phyloP scores from a whole-genome alignment of 306 rosid species.

The Alnus glutinosa region DNA sequence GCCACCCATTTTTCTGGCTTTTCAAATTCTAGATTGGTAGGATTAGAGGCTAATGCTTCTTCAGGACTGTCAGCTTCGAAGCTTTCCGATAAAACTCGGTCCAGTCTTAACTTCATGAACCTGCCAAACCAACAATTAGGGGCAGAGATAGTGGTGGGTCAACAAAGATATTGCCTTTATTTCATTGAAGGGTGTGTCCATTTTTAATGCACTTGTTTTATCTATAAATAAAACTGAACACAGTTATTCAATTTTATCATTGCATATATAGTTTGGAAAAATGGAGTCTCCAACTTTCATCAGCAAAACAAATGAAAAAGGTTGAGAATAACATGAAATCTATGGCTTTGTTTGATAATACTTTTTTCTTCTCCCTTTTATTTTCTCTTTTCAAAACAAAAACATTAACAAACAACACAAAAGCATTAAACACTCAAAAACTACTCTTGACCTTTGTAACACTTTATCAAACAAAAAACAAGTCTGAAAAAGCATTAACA shows the following conservation, averaged over 20 bases:
- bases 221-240: background rate
- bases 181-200: constrained; percentile 17
- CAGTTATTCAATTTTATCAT: background rate
- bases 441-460: no score
- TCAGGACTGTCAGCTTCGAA: constrained; percentile 73
- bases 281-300: background rate
- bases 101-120: constrained; percentile 97
- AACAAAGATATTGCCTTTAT: constrained; percentile 25
- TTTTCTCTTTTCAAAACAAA: no score
- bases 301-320: background rate
- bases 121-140: constrained; percentile 46
- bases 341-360: no score
- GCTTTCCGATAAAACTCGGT: constrained; percentile 79
- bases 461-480: no score
- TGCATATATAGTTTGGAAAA: constrained; percentile 18
- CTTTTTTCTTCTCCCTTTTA: no score
- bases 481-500: no score
- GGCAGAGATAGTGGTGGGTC: constrained; percentile 20
- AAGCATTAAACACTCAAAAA: no score
- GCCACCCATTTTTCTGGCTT: constrained; percentile 96
- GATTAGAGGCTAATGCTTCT: constrained; percentile 83
- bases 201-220: constrained; percentile 15
- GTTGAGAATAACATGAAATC: no score
- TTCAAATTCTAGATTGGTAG: constrained; percentile 70
- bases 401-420: no score